Base-by-base conservation (phyloP, 2,329 filamentous ascomycete genomes). In the Blumeria graminis region DNA sequence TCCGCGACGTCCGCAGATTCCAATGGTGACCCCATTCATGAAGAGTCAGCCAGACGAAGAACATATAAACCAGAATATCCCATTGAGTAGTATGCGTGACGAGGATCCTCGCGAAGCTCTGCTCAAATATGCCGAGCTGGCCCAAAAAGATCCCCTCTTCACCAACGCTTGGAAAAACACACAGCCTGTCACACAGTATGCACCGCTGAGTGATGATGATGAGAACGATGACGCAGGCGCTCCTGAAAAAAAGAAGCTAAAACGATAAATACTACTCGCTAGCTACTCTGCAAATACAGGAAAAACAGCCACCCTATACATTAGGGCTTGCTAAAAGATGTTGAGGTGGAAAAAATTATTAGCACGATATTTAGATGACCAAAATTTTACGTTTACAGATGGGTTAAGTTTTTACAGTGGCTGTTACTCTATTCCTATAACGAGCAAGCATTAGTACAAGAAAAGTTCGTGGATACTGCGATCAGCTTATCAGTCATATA, bases 21-120 rank as follows among this genome's bases (percentile, higher is more conserved):
- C 88, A 3, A 76, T 78, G 57, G 77, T 83, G 56, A 96, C 92
- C 9, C 92, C 92, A 0, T 96, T 96, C 66, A 83, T 86, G 63
- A 92, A 93, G 69, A 85, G 76, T 58, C 85, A 92, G 64, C 89
- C 90, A 0, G 89, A 96, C 67, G 85, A 90, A 68, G 83, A 84
- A 64, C 86, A 93, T 67, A 86, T 98, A 59, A 82, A 82, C 63
- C 80, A 90, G 65, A 86, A 85, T 61, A 94, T 96, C 56, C 87
- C 89, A 33, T 75, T 96, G 11, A 90, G 87, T 60, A 82, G 80
- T 60, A 94, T 98, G 86, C 76, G 94, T 52, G 89, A 98, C 68
- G 92, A 98, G 68, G 92, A 98, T 71, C 92, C 92, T 0, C 75
- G 92, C 60, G 92, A 94, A 69, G 92, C 92, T 50, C 71, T 98